Conservation (phyloP, 2,329 filamentous ascomycete genomes). For the Cytospora piceicola region DNA sequence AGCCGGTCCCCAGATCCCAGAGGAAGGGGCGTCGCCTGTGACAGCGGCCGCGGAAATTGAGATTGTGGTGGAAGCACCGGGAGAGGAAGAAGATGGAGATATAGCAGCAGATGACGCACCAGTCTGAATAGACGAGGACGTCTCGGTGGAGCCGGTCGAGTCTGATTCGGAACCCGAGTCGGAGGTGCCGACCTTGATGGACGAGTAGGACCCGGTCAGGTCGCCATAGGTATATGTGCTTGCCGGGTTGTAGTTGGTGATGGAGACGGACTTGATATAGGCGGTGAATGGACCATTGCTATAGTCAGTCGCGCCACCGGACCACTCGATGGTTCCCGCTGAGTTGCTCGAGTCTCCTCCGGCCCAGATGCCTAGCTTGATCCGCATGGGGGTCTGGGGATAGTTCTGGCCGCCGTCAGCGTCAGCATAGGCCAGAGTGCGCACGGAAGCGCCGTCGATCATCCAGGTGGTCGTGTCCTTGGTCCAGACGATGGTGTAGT, state of each 20-base stretch:
- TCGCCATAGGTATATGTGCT: slow-evolving; percentile 48
- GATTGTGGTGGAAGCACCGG: neutral
- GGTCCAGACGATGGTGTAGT: slow-evolving; percentile 72
- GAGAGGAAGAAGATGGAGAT: neutral
- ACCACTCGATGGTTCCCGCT: slow-evolving; percentile 72
- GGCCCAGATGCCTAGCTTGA: slow-evolving; percentile 72
- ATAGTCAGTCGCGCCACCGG: slow-evolving; percentile 61
- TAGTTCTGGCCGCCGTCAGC: slow-evolving; percentile 62
- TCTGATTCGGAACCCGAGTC: slow-evolving; percentile 14
- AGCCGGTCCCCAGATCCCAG: slow-evolving; percentile 4
- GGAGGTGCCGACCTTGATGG: slow-evolving; percentile 44
- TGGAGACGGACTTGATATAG: slow-evolving; percentile 50
- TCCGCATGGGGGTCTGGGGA: slow-evolving; percentile 74
- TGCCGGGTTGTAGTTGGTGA: slow-evolving; percentile 47
- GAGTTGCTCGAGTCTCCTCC: slow-evolving; percentile 61
- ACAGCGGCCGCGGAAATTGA: neutral
- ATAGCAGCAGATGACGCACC: neutral
- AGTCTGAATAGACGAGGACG: slow-evolving; percentile 17
- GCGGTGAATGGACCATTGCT: slow-evolving; percentile 47
- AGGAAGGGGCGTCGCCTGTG: neutral
- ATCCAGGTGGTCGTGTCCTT: slow-evolving; percentile 65
- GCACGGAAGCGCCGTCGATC: slow-evolving; percentile 64
- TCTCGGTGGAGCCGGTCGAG: slow-evolving; percentile 16
- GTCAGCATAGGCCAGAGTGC: slow-evolving; percentile 63
- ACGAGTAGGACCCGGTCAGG: slow-evolving; percentile 46